Evolutionary conservation across 768 basidiomycete species (phyloP).

Genomic region (Suillus fuscotomentosus): DNA sequence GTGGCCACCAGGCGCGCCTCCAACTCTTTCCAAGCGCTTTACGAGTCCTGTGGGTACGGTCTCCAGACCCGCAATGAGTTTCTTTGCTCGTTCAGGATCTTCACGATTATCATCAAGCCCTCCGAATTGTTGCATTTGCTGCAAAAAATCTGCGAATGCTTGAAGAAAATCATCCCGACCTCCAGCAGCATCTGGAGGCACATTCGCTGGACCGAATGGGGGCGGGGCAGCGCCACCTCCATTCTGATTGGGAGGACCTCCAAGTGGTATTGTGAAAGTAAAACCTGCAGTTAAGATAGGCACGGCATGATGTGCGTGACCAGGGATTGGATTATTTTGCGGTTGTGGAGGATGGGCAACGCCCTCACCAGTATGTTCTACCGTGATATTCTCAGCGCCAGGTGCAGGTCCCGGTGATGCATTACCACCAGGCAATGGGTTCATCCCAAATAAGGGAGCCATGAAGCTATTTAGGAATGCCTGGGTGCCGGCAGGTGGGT

Average conservation of each 20-base stretch:
- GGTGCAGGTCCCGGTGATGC: background rate
- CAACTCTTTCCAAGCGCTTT: slow-evolving; percentile 55
- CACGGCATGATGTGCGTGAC: slow-evolving; percentile 19
- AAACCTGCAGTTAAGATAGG: slow-evolving; percentile 30
- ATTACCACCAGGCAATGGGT: slow-evolving; percentile 9
- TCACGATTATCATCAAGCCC: slow-evolving; percentile 42
- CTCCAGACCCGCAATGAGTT: slow-evolving; percentile 61
- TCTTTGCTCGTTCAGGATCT: slow-evolving; percentile 66
- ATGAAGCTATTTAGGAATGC: slow-evolving; percentile 18
- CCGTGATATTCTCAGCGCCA: slow-evolving; percentile 15
- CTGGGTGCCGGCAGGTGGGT: slow-evolving; percentile 6
- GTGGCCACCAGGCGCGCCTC: slow-evolving; percentile 35
- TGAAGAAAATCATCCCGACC: slow-evolving; percentile 22
- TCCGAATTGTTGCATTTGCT: slow-evolving; percentile 21
- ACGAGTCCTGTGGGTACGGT: slow-evolving; percentile 67
- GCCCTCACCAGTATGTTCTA: slow-evolving; percentile 30
- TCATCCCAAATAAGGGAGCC: slow-evolving; percentile 24
- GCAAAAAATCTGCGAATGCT: slow-evolving; percentile 27
- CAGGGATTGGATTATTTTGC: slow-evolving; percentile 22
- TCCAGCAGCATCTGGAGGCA: slow-evolving; percentile 1
- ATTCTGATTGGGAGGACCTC: slow-evolving; percentile 17
- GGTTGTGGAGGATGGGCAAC: slow-evolving; percentile 14
- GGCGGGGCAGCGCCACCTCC: slow-evolving; percentile 12
- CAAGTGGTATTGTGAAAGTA: slow-evolving; percentile 35
- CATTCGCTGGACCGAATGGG: slow-evolving; percentile 1